Percentiles rank a stretch among this genome's conserved stretches.
Conservation (phyloP, 495 filamentous ascomycete genomes). For the Penicillium longicatenatum region DNA sequence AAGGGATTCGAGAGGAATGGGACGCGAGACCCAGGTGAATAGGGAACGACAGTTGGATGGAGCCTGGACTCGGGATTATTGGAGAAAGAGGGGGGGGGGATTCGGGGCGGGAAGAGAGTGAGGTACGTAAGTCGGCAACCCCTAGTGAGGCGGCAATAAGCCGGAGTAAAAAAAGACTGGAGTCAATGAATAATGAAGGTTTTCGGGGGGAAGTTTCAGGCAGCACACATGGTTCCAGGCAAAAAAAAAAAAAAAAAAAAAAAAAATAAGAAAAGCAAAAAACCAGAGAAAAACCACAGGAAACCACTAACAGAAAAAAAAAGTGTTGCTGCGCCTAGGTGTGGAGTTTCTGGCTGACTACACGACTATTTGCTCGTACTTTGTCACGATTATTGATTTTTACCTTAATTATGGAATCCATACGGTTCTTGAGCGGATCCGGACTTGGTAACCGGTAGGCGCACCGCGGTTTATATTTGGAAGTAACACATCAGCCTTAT, state of each 20-base stretch:
- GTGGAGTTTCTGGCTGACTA: slow-evolving; percentile 21
- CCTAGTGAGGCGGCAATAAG: slow-evolving; percentile 1
- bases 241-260: slow-evolving; percentile 6
- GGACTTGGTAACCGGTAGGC: background rate
- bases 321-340: slow-evolving; percentile 34
- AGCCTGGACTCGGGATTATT: slow-evolving; percentile 3
- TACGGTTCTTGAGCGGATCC: background rate
- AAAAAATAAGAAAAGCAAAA: too few species aligned
- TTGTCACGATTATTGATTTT: background rate
- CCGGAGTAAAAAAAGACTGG: background rate
- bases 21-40: background rate
- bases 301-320: too few species aligned
- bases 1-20: background rate
- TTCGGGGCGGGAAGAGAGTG: slow-evolving; percentile 3
- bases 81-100: slow-evolving; percentile 11
- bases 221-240: background rate
- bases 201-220: background rate
- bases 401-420: too few species aligned
- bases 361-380: background rate
- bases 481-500: background rate
- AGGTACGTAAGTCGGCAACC: slow-evolving; percentile 15
- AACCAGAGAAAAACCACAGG: background rate
- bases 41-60: background rate
- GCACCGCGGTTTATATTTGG: background rate
- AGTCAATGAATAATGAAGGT: background rate